Evolutionary conservation across 352 stramenopile genomes (phyloP).

Genomic region (Halophytophthora batemanensis): DNA sequence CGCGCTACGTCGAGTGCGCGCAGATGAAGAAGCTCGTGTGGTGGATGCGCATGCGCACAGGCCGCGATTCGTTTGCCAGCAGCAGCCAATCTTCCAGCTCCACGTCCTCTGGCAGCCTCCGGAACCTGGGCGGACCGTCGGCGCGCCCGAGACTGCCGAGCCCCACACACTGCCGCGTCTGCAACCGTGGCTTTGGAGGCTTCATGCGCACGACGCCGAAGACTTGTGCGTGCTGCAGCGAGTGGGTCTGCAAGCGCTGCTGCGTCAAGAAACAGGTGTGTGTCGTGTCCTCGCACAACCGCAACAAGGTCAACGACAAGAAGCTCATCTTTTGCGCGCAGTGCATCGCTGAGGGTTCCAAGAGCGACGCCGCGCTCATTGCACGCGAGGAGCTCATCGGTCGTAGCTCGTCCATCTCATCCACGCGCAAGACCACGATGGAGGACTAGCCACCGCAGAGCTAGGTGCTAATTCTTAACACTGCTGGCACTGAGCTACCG

Average conservation of each 20-base stretch:
- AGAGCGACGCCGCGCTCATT: slow-evolving; percentile 31
- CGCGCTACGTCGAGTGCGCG: slow-evolving; percentile 33
- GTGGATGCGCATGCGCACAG: slow-evolving; percentile 33
- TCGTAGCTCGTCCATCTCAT: slow-evolving; percentile 26
- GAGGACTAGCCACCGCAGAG: slow-evolving; percentile 4
- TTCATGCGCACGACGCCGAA: slow-evolving; percentile 23
- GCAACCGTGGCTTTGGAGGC: slow-evolving; percentile 25
- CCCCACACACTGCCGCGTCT: slow-evolving; percentile 25
- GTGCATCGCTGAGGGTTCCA: slow-evolving; percentile 31
- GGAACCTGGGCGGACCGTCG: slow-evolving; percentile 4
- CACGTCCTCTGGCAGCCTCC: slow-evolving; percentile 20
- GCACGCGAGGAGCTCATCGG: slow-evolving; percentile 30
- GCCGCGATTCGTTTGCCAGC: slow-evolving; percentile 38
- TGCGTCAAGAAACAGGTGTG: slow-evolving; percentile 37
- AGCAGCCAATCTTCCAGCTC: slow-evolving; percentile 32
- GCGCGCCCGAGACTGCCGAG: slow-evolving; percentile 10
- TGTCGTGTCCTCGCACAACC: slow-evolving; percentile 33
- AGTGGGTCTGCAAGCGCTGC: slow-evolving; percentile 38
- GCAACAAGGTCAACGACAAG: slow-evolving; percentile 36
- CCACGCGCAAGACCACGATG: slow-evolving; percentile 23
- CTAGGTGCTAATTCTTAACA: no score
- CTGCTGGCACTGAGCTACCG: no score
- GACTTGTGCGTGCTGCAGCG: slow-evolving; percentile 28
- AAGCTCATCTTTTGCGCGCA: slow-evolving; percentile 38
- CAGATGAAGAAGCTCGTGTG: slow-evolving; percentile 52